Evolutionary conservation across 164 flowering plant species (phyloP), one percentile per base, ranked within the genome.

Genomic region (Litsea cubeba): DNA sequence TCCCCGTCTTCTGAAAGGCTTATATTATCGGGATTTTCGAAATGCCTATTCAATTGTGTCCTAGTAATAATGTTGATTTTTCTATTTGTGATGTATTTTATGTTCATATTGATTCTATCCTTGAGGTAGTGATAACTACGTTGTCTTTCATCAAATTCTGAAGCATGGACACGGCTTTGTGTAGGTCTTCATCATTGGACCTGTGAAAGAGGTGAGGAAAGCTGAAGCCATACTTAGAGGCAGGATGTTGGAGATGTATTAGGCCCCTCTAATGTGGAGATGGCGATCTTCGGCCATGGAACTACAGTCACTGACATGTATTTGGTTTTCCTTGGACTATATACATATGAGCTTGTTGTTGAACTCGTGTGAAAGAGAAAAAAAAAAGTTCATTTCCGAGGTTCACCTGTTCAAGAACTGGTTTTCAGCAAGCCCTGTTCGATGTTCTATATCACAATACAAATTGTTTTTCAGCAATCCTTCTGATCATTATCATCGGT

Each of bases 151-250:
- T 25, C 20, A 65, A 20, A 20, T 68, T 46, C 70, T 32, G 22
- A 25, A 10, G 23, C 5, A 3, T 14, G 4, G 22, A 3, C 23
- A 12, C 17, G 65, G 70, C 14, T 71, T 30, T 30, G 35, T 76
- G 81, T 79, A 91, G 98, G 94, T 90, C 14, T 92, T 95, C 83
- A 83, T 92, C 50, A 91, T 95, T 50, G 99, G 99, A 65, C 87
- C 97, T 15, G 88, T 86, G 76, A 87, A 80, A 86, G 88, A 95
- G 76, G 98, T 90, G 82, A 85, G 91, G 77, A 91, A 91, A 82
- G 97, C 98, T 25, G 94, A 89, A 81, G 99, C 99, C 72, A 85
- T 93, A 46, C 57, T 95, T 49, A 88, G 97, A 76, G 98, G 99
- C 46, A 86, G 85, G 76, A 82, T 93, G 89, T 60, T 86, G 78